Conservation (phyloP, 768 basidiomycete genomes). For the Flagelloscypha sp. region DNA sequence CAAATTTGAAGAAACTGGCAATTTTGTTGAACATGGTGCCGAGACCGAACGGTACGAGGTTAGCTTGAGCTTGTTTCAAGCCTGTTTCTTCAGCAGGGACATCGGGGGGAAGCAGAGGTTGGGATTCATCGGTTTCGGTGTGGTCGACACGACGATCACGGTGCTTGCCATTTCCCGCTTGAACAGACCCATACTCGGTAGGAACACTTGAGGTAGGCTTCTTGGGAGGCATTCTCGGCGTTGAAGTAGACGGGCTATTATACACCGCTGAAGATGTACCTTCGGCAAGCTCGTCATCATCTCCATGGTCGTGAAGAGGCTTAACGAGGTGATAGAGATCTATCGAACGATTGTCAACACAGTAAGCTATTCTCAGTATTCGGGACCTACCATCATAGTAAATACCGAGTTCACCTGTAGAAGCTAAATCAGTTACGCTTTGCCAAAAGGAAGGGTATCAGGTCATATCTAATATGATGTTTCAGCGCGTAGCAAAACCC, state of each 20-base stretch:
- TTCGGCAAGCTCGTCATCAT: slow-evolving; percentile 3
- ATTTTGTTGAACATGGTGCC: slow-evolving; percentile 18
- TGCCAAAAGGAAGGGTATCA: not conserved
- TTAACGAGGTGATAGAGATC: slow-evolving; percentile 51
- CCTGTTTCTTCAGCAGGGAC: slow-evolving; percentile 18
- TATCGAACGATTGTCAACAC: no score
- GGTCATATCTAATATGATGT: slow-evolving; percentile 51
- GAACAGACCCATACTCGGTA: no score
- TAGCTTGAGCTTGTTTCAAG: slow-evolving; percentile 23
- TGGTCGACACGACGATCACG: no score
- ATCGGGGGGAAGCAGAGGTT: slow-evolving; percentile 32
- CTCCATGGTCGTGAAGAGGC: slow-evolving; percentile 39
- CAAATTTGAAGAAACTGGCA: slow-evolving; percentile 10
- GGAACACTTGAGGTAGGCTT: slow-evolving; percentile 15
- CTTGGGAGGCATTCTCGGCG: slow-evolving; percentile 12
- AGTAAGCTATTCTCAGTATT: no score
- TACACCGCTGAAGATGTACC: slow-evolving; percentile 13
- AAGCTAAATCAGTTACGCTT: not conserved
- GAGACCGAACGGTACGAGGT: slow-evolving; percentile 34
- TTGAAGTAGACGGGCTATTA: slow-evolving; percentile 12
- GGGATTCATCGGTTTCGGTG: slow-evolving; percentile 18
- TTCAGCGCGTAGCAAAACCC: slow-evolving; percentile 51
- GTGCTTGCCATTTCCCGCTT: no score
- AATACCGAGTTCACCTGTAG: slow-evolving; percentile 46
- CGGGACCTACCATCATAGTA: no score